Evolutionary conservation across 257 asterid genomes (phyloP), one percentile per base, ranked within the genome.

Genomic region (Solanum piurae): DNA sequence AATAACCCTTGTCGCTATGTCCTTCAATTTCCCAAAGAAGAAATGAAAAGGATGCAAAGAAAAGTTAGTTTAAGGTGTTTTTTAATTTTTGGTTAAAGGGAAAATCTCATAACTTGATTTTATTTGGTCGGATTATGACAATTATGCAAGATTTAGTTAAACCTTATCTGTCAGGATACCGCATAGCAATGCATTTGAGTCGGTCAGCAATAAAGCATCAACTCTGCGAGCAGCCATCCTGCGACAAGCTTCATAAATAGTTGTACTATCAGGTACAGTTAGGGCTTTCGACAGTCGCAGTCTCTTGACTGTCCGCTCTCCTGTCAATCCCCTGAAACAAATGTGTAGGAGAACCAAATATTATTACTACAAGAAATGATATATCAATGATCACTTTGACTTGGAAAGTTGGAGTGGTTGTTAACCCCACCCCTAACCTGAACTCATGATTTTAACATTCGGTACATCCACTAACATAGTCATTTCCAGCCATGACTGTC

Each of bases 91-190:
- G 5, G 33, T 49, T 60, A 72, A 72, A 25, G 14, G 66, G 31
- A 52, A 73, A 79, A 73, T 44, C 31, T 27, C 88, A 13, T 46
- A 20, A 86, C 49, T 44, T n/a, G 33, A 86, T 20, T 36, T 42
- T 75, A 86, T 34, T 86, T 86, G 52, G 40, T 23, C 38, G 1
- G 72, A 52, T 46, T 31, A 44, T 14, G 42, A 69, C 37, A 86
- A 8, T 20, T 10, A 40, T 69, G 79, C 62, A 64, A 42, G 42
- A 60, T 86, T 46, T 38, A 27, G 72, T 40, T 68, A 87, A 89
- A 95, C 99, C 98, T 95, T 97, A 88, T 96, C 99, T 27, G 99
- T 97, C 89, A 97, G 91, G 91, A 97, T 97, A 88, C 99, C 99
- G 34, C 99, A 95, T 88, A 97, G 88, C 83, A 97, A 92, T 38